A percentile compares a stretch with the other conserved stretches of the same genome.
These are phyloP conservation scores for Cryptomeria japonica DNA, from an alignment of 75 land plant species.

Conservation along the genomic window DNA sequence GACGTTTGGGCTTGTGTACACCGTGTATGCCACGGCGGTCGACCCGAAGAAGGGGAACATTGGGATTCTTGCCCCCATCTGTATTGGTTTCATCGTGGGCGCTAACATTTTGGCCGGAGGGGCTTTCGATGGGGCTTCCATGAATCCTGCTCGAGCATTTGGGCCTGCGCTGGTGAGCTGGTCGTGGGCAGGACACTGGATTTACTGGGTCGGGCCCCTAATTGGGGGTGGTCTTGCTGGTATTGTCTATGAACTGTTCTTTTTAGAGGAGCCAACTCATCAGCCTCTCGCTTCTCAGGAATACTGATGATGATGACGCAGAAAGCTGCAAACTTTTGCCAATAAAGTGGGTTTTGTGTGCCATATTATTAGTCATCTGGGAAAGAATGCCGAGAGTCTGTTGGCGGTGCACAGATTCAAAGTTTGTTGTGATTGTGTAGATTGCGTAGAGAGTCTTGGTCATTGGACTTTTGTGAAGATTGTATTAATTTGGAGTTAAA, in stretches of 20 bases:
- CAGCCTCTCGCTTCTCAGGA: neutral
- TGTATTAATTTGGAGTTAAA: neutral
- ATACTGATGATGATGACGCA: neutral
- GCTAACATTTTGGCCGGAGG: constrained; percentile 67
- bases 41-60: constrained; percentile 59
- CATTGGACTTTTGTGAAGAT: neutral
- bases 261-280: constrained; percentile 12
- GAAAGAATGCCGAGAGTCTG: too few species aligned
- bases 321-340: too few species aligned
- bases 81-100: constrained; percentile 59
- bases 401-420: too few species aligned
- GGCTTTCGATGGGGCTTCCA: constrained; percentile 66
- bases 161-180: constrained; percentile 65
- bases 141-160: constrained; percentile 61
- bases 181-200: constrained; percentile 66
- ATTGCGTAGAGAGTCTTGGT: neutral
- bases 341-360: neutral
- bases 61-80: constrained; percentile 48
- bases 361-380: neutral
- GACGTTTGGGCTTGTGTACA: constrained; percentile 59
- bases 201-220: constrained; percentile 80
- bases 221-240: constrained; percentile 71
- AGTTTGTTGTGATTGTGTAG: neutral
- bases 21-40: constrained; percentile 44
- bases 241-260: constrained; percentile 48